Evolutionary conservation across 2,329 filamentous ascomycete genomes (phyloP), one percentile per base, ranked within the genome.

Genomic region (Claviceps sp.): DNA sequence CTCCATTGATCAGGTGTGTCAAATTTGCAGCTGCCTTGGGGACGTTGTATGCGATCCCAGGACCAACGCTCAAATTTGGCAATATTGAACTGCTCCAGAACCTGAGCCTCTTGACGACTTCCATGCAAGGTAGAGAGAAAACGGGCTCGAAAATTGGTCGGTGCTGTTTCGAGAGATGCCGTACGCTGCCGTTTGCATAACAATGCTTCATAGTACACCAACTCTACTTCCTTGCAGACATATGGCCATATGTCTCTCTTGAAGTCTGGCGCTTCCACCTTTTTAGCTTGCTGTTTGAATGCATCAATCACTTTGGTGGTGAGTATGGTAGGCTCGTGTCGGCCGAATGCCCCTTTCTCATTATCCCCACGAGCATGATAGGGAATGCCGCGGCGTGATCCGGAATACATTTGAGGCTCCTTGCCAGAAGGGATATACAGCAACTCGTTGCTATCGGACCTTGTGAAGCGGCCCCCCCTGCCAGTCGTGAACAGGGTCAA

Each of bases 341-440:
- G 48, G 6, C 52, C 52, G 10, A 50, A 53, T 3, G 44, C 43
- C 7, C 52, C 52, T 26, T 53, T 51, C 26, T 37, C 52, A 24
- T 53, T 53, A 17, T 53, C 52, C 7, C 52, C 52, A 5, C 52
- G 52, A 8, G 52, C 48, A n/a, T 53, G 52, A 14, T 53, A 51
- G 7, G 52, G 52, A 19, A 53, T 53, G 4, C 52, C 52, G 8
- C 52, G 52, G n/a, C 52, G 52, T 17, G 52, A 53, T 24, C 52
- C 52, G 10, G 48, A 48, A 41, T 44, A 53, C 26, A 53, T 38
- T 26, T 41, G 52, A 24, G 52, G 52, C 44, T 53, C 52, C 11
- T 39, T 37, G 13, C 52, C 52, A 10, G 52, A 53, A 24, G 52
- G 26, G 5, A 47, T 45, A 40, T 50, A 50, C 2, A 43, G 5